phyloP scores from a whole-genome alignment of 176 grass and related monocot species.

The Juncus effusus region DNA sequence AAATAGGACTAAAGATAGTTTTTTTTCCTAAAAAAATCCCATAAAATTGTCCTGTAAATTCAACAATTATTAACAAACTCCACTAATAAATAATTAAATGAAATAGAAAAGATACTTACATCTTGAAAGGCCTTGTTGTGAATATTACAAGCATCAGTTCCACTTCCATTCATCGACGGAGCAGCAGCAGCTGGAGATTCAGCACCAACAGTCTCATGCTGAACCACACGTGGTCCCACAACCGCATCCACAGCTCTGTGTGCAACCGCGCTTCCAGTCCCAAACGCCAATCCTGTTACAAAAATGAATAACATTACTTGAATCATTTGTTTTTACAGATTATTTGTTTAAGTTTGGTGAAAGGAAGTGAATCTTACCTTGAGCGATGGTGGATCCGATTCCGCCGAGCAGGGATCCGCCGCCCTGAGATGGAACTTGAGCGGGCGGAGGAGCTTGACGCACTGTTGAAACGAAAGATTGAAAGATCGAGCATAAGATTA shows the following conservation, averaged over 20 bases:
- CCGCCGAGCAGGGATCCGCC: constrained; percentile 66
- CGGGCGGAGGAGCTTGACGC: constrained; percentile 57
- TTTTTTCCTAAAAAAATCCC: not conserved
- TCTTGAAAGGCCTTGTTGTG: constrained; percentile 78
- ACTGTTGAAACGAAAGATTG: constrained; percentile 30
- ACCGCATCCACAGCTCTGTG: constrained; percentile 87
- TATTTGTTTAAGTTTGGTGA: no score
- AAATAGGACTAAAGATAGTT: not conserved
- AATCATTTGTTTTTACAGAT: no score
- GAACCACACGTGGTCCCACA: constrained; percentile 63
- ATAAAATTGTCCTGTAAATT: no score
- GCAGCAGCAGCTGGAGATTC: constrained; percentile 47
- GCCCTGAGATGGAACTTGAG: constrained; percentile 38
- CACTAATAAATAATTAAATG: not conserved
- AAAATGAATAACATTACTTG: not conserved
- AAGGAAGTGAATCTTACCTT: constrained; percentile 35
- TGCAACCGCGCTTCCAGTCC: constrained; percentile 71
- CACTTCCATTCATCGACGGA: constrained; percentile 26
- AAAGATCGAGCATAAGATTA: not conserved
- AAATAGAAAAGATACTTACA: constrained; percentile 34
- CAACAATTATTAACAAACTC: no score
- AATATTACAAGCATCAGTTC: constrained; percentile 47
- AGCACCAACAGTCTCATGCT: constrained; percentile 54
- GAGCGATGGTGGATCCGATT: constrained; percentile 85
- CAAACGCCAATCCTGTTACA: constrained; percentile 65